Base-by-base conservation (phyloP, 192 early-diverging fungal genomes). In the Diversispora epigaea region DNA sequence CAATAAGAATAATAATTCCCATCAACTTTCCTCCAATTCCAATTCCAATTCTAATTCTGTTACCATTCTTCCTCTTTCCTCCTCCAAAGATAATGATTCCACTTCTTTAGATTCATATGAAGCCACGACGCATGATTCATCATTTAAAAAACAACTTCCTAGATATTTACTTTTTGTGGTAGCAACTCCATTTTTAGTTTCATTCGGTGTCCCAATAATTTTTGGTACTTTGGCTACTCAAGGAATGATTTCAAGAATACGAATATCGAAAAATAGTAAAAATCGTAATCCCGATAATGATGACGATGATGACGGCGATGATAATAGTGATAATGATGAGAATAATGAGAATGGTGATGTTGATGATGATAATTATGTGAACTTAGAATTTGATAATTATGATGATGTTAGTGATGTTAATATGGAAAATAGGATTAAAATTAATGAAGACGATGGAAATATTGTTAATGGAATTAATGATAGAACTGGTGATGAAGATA, bases 181-280 rank as follows among this genome's bases (percentile, higher is more conserved):
- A 9, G 19, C 77, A 1, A 56, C 78, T 10, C 79, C 80, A 1
- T 49, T 86, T 49, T 15, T 85, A 25, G 40, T 80, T 19, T 80
- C 81, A 2, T 11, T 87, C 4, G 81, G 80, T 76, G 65, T 83
- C n/a, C 14, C 81, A 2, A 58, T 85, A 41, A 77, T 77, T 3
- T 62, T 81, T 32, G 73, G 76, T 3, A 63, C 77, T 15, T 78
- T 86, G 32, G 54, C 68, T 39, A 21, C 62, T 5, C 83, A 86
- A 50, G 83, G 84, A 0, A 9, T 83, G 0, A 56, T 71, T 10
- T 88, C 86, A 25, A 78, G 81, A 60, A 56, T 50, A 78, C 56
- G 78, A 57, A 83, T 75, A 50, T 71, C 25, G 47, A 62, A 57
- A 11, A 78, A 65, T 54, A 68, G 63, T 45, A 64, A 60, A 6